Conservation (phyloP, 352 stramenopile species). For the Stramenopiles sp. region DNA sequence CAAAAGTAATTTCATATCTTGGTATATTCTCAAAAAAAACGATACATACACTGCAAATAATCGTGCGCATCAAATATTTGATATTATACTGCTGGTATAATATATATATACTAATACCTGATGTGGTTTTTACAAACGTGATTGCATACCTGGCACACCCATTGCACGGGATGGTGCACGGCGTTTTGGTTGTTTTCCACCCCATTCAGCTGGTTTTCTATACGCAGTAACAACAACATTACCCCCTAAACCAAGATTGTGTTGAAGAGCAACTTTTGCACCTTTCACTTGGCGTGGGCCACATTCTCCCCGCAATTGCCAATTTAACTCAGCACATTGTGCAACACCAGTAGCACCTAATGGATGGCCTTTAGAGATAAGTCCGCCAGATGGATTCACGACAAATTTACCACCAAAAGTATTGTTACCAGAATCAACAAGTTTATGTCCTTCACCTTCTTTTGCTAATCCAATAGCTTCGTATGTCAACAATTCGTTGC, state of each 20-base stretch:
- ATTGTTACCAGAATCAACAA: conserved; percentile 13
- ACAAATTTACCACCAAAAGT: conserved; percentile 16
- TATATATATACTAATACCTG: too few species aligned
- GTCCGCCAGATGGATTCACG: conserved; percentile 12
- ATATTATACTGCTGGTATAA: too few species aligned
- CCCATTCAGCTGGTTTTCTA: conserved; percentile 11
- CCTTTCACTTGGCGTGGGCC: conserved; percentile 13
- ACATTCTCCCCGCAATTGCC: conserved; percentile 12
- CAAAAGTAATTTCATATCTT: too few species aligned
- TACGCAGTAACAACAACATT: conserved; percentile 15
- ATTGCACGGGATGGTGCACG: too few species aligned
- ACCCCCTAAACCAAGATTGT: conserved; percentile 16
- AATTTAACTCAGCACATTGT: conserved; percentile 15
- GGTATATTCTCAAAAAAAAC: too few species aligned
- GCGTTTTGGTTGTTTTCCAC: not conserved
- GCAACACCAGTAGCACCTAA: conserved; percentile 16
- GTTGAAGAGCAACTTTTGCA: conserved; percentile 4
- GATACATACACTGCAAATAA: too few species aligned
- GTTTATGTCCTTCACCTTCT: conserved; percentile 12
- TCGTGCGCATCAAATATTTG: too few species aligned
- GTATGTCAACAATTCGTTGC: conserved; percentile 18
- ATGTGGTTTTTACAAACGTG: too few species aligned
- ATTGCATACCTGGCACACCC: too few species aligned
- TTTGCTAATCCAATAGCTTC: conserved; percentile 12
- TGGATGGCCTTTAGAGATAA: conserved; percentile 17